Conservation (phyloP, 371 early-diverging fungal genomes). For the Umbelopsis sp. region DNA sequence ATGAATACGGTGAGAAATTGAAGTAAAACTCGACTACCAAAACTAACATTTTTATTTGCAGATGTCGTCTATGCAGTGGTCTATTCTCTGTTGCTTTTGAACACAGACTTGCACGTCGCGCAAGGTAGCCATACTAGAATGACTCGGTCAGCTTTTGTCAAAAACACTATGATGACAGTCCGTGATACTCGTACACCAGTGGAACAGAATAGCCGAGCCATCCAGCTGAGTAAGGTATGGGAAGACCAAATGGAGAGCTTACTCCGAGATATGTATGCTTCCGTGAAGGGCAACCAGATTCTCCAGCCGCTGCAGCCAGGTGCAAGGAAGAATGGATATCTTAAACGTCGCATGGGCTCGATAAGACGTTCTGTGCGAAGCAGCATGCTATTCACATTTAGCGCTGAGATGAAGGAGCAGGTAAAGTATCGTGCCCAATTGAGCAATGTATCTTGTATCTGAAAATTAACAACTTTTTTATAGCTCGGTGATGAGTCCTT, state of each 20-base stretch:
- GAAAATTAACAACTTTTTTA: background rate
- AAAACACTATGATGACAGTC: conserved; percentile 61
- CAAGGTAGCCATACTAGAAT: conserved; percentile 65
- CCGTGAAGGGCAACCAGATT: conserved; percentile 66
- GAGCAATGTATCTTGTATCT: background rate
- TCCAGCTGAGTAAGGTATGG: conserved; percentile 6
- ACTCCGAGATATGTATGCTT: conserved; percentile 59
- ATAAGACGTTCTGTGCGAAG: conserved; percentile 39
- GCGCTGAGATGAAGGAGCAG: conserved; percentile 9
- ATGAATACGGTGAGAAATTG: conserved; percentile 18
- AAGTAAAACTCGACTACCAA: background rate
- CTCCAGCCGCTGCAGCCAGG: conserved; percentile 44
- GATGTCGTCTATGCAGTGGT: conserved; percentile 87
- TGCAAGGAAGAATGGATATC: conserved; percentile 14
- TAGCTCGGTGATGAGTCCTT: background rate
- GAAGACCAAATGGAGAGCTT: conserved; percentile 11
- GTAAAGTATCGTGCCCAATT: background rate
- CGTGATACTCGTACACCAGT: conserved; percentile 34
- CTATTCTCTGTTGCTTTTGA: conserved; percentile 86
- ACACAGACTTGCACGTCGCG: conserved; percentile 93
- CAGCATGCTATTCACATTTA: conserved; percentile 27
- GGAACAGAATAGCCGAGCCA: conserved; percentile 24
- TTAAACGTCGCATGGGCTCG: conserved; percentile 38
- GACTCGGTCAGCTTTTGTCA: conserved; percentile 65
- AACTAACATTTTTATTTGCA: conserved; percentile 16